Percentiles rank a stretch among this genome's conserved stretches.
These are phyloP conservation scores for Mortierella sp. DNA, from an alignment of 371 early-diverging fungal genomes.

Conservation along the genomic window DNA sequence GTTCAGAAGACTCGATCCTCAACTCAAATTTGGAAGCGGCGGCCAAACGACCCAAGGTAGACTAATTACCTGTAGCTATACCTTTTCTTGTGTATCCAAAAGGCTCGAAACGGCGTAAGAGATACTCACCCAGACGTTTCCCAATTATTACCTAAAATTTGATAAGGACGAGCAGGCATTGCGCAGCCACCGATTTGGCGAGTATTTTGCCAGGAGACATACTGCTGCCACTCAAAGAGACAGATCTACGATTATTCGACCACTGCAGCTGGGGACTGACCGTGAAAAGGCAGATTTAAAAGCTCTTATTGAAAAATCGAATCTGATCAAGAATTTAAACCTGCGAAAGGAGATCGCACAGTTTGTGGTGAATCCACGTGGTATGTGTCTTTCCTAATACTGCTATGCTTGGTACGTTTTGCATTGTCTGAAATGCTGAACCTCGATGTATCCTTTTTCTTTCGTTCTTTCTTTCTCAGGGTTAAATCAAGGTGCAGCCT, in stretches of 20 bases:
- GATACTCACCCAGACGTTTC: background rate
- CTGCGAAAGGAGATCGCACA: constrained; percentile 16
- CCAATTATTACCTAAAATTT: background rate
- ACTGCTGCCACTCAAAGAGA: constrained; percentile 1
- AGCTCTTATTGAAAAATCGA: constrained; percentile 30
- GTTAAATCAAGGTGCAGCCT: constrained; percentile 3
- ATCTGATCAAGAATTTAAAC: constrained; percentile 19
- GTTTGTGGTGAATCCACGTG: constrained; percentile 36
- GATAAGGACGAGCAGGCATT: background rate
- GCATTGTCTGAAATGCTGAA: background rate
- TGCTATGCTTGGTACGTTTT: background rate
- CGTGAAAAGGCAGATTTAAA: constrained; percentile 30
- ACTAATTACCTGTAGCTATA: too few species aligned
- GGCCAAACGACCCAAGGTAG: constrained; percentile 12
- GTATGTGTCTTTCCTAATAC: constrained; percentile 21
- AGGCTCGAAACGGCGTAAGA: too few species aligned
- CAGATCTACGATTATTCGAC: constrained; percentile 8
- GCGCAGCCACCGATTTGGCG: constrained; percentile 11
- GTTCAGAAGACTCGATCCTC: too few species aligned
- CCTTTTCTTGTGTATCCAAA: too few species aligned
- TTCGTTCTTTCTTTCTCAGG: constrained; percentile 1
- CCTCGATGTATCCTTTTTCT: background rate
- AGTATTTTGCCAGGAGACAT: constrained; percentile 15
- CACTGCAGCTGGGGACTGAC: constrained; percentile 18
- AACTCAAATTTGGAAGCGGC: constrained; percentile 1